Evolutionary conservation across 2,329 filamentous ascomycete genomes (phyloP), one percentile per base, ranked within the genome.

Genomic region (Calonectria montana): DNA sequence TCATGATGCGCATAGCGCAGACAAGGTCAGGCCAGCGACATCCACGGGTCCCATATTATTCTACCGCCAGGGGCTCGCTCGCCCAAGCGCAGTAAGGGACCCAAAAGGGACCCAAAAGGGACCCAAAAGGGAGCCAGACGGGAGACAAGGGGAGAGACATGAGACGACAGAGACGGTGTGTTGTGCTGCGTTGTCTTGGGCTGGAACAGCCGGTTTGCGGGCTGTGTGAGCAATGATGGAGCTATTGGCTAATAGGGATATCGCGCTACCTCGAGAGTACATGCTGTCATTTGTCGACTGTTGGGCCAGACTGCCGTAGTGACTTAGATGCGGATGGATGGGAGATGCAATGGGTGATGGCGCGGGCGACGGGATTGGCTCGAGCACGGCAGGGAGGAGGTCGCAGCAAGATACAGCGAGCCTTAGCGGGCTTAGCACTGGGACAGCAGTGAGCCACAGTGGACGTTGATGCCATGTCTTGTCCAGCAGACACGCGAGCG

Each of bases 401-500:
- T 59, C 23, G 53, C 53, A 35, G 53, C 53, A 35, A 59, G 53
- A 59, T 59, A 57, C 39, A 43, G 63, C 48, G 63, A 35, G 48
- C 63, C 21, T 27, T 41, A 55, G 48, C 47, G 63, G 47, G 63
- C 35, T 37, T 27, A 48, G 62, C 62, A 50, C 41, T 50, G 29
- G 47, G 57, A 41, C 35, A 41, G 31, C 63, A 65, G 63, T 23
- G 59, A 45, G 59, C 59, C 39, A 57, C 37, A 69, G 59, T 29
- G 59, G 45, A 62, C 47, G 31, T 21, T 37, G 50, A 23, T 27
- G 27, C 39, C 53, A 47, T 39, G 48, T 53, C 62, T 23, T 55
- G 47, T 50, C 27, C 68, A 69, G 50, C 61, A 68, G 69, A 71
- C 71, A 73, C 71, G 68, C 71, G 71, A 73, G 71, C 71, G 41